A percentile compares a stretch with the other conserved stretches of the same genome.
Conservation (phyloP, 208 protist genomes). For the Vickermania ingenoplastis region DNA sequence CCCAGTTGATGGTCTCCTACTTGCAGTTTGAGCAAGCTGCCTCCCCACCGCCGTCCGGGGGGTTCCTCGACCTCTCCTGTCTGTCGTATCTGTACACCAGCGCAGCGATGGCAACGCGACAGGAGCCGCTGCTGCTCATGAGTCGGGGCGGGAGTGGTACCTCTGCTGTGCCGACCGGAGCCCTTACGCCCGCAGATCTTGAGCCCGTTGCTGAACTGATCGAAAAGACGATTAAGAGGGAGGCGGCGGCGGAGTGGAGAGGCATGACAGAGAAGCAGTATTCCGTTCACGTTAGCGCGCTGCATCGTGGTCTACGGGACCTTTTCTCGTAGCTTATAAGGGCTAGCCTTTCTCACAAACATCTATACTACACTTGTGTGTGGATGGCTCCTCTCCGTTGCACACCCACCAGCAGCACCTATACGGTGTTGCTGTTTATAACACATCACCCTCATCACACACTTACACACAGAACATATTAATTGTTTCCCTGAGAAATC, state of each 20-base stretch:
- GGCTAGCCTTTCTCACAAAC: no score
- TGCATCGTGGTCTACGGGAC: not conserved
- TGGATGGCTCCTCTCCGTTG: no score
- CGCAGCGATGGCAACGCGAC: not conserved
- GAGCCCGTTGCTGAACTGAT: not conserved
- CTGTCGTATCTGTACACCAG: not conserved
- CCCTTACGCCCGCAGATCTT: not conserved
- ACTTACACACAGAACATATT: no score
- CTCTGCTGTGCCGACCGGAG: no score
- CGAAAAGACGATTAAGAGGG: not conserved
- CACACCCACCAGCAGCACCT: no score
- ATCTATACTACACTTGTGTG: no score
- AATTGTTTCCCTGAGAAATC: no score
- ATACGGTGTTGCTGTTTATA: no score
- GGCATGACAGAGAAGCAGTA: not conserved
- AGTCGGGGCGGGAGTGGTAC: not conserved
- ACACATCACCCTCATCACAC: no score
- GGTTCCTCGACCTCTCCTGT: not conserved
- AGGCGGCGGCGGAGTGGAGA: not conserved
- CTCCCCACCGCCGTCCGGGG: not conserved
- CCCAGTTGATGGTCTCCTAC: not conserved
- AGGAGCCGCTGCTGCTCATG: not conserved
- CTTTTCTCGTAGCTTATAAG: not conserved
- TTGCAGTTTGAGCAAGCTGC: not conserved
- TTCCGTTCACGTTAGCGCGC: not conserved